phyloP scores from a whole-genome alignment of 176 grass and related monocot genomes.

The Zoysia japonica region DNA sequence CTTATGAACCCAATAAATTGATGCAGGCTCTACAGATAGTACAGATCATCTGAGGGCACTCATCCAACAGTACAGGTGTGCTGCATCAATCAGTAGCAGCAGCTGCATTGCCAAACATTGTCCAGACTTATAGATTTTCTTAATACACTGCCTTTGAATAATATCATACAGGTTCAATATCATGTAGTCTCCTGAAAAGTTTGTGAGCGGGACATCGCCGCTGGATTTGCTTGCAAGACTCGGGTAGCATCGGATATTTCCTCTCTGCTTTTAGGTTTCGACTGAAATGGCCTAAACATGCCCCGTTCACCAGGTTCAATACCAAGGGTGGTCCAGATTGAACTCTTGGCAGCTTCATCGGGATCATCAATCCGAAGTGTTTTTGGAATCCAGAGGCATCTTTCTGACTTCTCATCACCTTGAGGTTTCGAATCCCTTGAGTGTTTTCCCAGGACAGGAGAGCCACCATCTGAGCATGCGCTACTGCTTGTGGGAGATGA shows the following conservation, averaged over 20 bases:
- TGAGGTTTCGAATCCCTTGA: slow-evolving; percentile 51
- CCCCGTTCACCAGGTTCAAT: slow-evolving; percentile 51
- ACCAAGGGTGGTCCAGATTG: slow-evolving; percentile 76
- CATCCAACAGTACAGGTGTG: slow-evolving; percentile 17
- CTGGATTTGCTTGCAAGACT: slow-evolving; percentile 74
- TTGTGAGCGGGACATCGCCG: slow-evolving; percentile 57
- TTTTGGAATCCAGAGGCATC: slow-evolving; percentile 65
- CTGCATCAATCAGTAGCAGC: slow-evolving; percentile 26
- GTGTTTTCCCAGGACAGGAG: slow-evolving; percentile 72
- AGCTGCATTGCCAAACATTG: slow-evolving; percentile 30
- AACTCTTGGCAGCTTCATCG: slow-evolving; percentile 81
- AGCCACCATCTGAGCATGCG: slow-evolving; percentile 29
- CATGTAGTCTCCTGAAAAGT: slow-evolving; percentile 73
- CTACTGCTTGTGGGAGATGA: slow-evolving; percentile 39
- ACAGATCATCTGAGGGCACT: slow-evolving; percentile 10
- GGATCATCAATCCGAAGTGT: slow-evolving; percentile 80
- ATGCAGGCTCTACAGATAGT: slow-evolving; percentile 39
- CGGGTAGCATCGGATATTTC: slow-evolving; percentile 25
- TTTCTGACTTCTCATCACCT: slow-evolving; percentile 41
- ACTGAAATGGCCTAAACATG: slow-evolving; percentile 64
- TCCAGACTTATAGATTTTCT: slow-evolving; percentile 39
- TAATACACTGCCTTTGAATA: slow-evolving; percentile 28
- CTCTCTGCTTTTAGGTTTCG: slow-evolving; percentile 43
- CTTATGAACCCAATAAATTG: slow-evolving; percentile 8
- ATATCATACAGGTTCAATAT: slow-evolving; percentile 23